Base-by-base conservation (phyloP, 2,329 filamentous ascomycete species). In the Pleoardoris graminearum region DNA sequence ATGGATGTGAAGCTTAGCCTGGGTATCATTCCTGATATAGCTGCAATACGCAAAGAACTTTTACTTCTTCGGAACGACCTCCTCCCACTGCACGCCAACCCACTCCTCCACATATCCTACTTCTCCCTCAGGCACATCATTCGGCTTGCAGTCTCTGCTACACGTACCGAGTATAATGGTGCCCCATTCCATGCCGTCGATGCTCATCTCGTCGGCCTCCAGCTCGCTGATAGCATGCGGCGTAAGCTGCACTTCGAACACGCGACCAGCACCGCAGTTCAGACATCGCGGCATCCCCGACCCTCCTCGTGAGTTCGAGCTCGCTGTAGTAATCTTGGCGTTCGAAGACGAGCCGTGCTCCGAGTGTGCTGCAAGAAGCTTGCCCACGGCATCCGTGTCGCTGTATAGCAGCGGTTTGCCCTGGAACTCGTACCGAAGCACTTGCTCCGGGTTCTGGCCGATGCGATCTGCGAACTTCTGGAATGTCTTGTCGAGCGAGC, bases 11-110 rank as follows among this genome's bases (percentile, higher is more conserved):
- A 27, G 5, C 10, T 27, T 10, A 27, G 25, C 5, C 25, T 27
- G 25, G 25, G 25, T 27, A 27, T 27, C 25, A 27, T 27, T 27
- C 6, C 25, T 10, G 25, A 27, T 6, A 10, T 27, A n/a, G n/a
- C n/a, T n/a, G n/a, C n/a, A 27, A 5, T 27, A 10, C 25, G 25
- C 6, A 5, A 10, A 10, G 6, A 10, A 27, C 25, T 5, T 27
- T 10, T 27, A 27, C 44, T 50, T 65, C 52, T 61, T 65, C 17
- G 61, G 58, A 11, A 68, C 69, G 36, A 78, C 66, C 74, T 97
- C 92, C 75, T 99, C 94, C 94, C 93, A 99, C 75, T 99, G 94
- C 59, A 97, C 94, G 6, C 93, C 94, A n/a, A 84, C 86, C 93
- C 94, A 99, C 75, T 99, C 94, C 78, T 97, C 94, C 16, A 91